Evolutionary conservation across 352 stramenopile species (phyloP), one percentile per base, ranked within the genome.

Genomic region (Discostella stelligera): DNA sequence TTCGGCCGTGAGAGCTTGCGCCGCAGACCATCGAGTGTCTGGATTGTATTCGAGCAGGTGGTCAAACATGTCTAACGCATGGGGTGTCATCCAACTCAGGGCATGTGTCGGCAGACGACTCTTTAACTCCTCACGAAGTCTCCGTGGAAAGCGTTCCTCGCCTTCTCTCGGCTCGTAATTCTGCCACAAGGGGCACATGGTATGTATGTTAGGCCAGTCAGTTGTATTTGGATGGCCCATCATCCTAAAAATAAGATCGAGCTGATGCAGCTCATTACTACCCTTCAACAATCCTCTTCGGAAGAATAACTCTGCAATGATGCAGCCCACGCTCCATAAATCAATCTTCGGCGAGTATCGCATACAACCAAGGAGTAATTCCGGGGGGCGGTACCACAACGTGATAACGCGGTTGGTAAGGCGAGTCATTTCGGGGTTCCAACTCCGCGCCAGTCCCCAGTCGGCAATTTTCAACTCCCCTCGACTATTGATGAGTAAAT

Each of bases 221-320:
- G 83, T 59, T 9, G 60, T 62, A 11, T 74, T 86, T 3, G 87
- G 87, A 74, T 90, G 85, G 14, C 87, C 87, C 67, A 81, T 84
- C 11, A 74, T 85, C 10, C 68, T 67, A 50, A 91, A 93, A 49
- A 93, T 93, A 9, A 91, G 72, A 53, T 93, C 82, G 8, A 93
- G 63, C 61, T 93, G 73, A 30, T 68, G 69, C 10, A 74, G 58
- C 55, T 93, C 87, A 41, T 80, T 86, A 3, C 25, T 44, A 48
- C 87, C 87, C 53, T 88, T 91, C 21, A 93, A 68, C 37, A 93
- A 85, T 23, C 77, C 85, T 25, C 73, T 82, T 10, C 87, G 74
- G 65, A 77, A 92, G 41, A 97, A 94, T 92, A 99, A 97, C 84
- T 99, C 97, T 3, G 96, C 97, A 84, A 99, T 97, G 46, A 99